Evolutionary conservation across 495 filamentous ascomycete genomes (phyloP), one percentile per base, ranked within the genome.

Genomic region (Penicillium tannophilum): DNA sequence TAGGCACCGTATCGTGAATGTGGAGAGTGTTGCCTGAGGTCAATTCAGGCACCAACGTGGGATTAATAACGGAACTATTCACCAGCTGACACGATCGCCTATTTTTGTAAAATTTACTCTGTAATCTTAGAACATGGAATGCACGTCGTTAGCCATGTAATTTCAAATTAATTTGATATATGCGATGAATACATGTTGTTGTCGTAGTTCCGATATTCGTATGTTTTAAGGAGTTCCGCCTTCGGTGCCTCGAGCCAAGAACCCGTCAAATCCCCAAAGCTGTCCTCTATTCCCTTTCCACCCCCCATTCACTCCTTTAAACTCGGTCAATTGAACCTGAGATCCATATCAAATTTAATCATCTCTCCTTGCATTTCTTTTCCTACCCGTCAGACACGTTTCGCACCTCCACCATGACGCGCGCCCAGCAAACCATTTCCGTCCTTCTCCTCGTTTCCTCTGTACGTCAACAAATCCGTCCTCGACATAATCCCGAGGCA

Each of bases 401-500:
- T 41, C 30, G 46, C 51, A 24, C 58, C 36, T 57, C 61, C 69
- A 73, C 45, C 62, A 98, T 97, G 94, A 96, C 94, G 61, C 90
- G 91, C 74, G 94, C 94, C 23, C 90, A 93, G 70, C 93, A 98
- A 73, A 92, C 89, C 61, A 85, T 97, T 70, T 96, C 92, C 43
- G 79, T 95, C 58, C 85, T 85, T 63, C 86, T 97, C 64, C 85
- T 97, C 56, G 80, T 93, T 69, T 90, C 89, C 72, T 97, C 93
- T 24, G 93, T 98, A 83, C 49, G 80, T 55, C 50, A 9, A 35
- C 70, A 51, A 23, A 46, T 31, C 35, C 45, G 17, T 23, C 26
- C 50, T 48, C 54, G 30, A 28, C 4, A 0, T 14, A 9, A 33
- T 23, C 10, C 20, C 16, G 4, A 28, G 14, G 6, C 23, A 12